Evolutionary conservation across 2,329 filamentous ascomycete genomes (phyloP), one percentile per base, ranked within the genome.

Genomic region (Colletotrichum euphorbiae): DNA sequence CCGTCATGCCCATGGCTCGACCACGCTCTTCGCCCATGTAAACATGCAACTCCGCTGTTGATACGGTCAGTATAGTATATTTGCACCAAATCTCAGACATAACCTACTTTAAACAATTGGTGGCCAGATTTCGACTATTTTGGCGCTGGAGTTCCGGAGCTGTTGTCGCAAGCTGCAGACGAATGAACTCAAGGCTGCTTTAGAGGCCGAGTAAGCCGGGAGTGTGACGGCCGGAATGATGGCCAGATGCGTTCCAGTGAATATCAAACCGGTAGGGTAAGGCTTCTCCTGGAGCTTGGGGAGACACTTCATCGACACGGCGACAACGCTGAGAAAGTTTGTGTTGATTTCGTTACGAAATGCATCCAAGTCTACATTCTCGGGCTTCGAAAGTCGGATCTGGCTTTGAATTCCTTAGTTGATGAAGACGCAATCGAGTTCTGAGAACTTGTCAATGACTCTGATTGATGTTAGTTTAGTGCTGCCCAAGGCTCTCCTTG

Each of bases 401-500:
- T 72, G 73, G 17, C 79, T 77, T 73, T 90, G 86, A 24, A 86
- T 79, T 7, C 87, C 87, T 0, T 86, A 83, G 73, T 89, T 89
- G 60, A 89, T 76, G 62, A 90, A 76, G 24, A 90, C 74, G 72
- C 82, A 83, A 75, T 89, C 86, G 28, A 89, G 81, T 17, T 82
- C 77, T 0, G 86, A 83, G 71, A 85, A 79, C 4, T 24, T 38
- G 2, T 71, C 48, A 19, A 68, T 69, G 50, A 77, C 73, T 74
- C 17, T 31, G 0, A 21, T 19, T 28, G 15, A 4, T 3, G 11
- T 62, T 12, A 59, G 42, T 48, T 17, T 12, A 31, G 38, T 13
- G 36, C 36, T 17, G 21, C n/a, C 46, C n/a, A 50, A 64, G 95
- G 94, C 83, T 98, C 94, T 79, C 94, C 97, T 82, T 98, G 95